Conservation (phyloP, 495 filamentous ascomycete genomes). For the Aspergillus nidulans region DNA sequence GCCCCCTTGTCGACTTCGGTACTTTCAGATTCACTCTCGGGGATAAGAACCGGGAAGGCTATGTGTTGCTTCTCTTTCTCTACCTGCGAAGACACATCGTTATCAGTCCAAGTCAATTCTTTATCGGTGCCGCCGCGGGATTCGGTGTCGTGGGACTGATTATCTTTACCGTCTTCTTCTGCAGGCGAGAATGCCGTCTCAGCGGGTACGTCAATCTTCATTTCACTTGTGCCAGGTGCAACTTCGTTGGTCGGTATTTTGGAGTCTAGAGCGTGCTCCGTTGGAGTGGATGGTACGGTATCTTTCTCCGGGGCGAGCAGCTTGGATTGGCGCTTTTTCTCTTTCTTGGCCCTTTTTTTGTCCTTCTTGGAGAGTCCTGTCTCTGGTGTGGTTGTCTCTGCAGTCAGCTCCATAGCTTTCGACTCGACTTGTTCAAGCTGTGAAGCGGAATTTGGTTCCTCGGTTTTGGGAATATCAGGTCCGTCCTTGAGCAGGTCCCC, state of each 20-base stretch:
- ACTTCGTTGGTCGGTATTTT: slow-evolving; percentile 10
- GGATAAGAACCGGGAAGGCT: slow-evolving; percentile 34
- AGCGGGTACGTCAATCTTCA: slow-evolving; percentile 9
- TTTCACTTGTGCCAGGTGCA: slow-evolving; percentile 9
- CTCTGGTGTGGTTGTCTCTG: slow-evolving; percentile 15
- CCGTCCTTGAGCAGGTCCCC: neutral
- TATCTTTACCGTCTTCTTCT: slow-evolving; percentile 48
- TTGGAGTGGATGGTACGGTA: slow-evolving; percentile 2
- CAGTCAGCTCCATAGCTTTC: slow-evolving; percentile 1
- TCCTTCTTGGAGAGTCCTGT: slow-evolving; percentile 31
- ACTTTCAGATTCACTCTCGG: slow-evolving; percentile 33
- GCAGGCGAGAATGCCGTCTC: slow-evolving; percentile 37
- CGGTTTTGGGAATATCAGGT: neutral
- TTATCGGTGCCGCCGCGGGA: slow-evolving; percentile 33
- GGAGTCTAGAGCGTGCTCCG: neutral
- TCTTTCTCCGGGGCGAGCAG: slow-evolving; percentile 23
- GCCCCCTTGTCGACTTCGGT: slow-evolving; percentile 16
- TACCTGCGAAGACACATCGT: slow-evolving; percentile 48
- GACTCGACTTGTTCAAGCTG: neutral
- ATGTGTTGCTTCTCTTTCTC: slow-evolving; percentile 38
- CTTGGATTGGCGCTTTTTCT: slow-evolving; percentile 41
- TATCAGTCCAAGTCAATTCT: slow-evolving; percentile 47
- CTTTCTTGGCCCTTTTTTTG: slow-evolving; percentile 45
- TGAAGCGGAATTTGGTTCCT: neutral
- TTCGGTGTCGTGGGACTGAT: slow-evolving; percentile 45